phyloP scores from a whole-genome alignment of 2,329 filamentous ascomycete genomes.

The Cladosporium sp. region DNA sequence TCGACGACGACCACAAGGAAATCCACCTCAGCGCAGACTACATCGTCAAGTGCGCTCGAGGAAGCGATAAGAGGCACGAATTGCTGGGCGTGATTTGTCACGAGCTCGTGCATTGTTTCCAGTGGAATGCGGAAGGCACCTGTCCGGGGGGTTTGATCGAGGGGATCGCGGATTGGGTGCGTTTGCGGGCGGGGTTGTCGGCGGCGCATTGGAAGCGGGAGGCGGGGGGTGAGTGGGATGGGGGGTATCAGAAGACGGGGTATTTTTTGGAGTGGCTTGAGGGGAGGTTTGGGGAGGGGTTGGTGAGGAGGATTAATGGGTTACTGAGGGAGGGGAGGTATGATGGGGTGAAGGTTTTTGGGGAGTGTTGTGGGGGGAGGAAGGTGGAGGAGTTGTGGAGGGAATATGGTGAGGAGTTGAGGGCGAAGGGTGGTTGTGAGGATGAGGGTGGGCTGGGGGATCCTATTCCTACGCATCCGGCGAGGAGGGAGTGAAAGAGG shows the following conservation, averaged over 20 bases:
- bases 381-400: constrained; percentile 67
- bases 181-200: constrained; percentile 64
- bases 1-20: constrained; percentile 85
- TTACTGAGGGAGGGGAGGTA: constrained; percentile 60
- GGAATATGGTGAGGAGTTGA: constrained; percentile 58
- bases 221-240: constrained; percentile 67
- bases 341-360: constrained; percentile 47
- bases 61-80: constrained; percentile 50
- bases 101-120: constrained; percentile 93
- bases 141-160: constrained; percentile 72
- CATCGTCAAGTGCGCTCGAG: constrained; percentile 44
- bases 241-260: constrained; percentile 83
- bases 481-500: not conserved
- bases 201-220: constrained; percentile 77
- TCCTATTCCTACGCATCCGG: constrained; percentile 10
- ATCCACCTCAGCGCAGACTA: constrained; percentile 83
- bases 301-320: constrained; percentile 58
- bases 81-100: constrained; percentile 81
- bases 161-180: constrained; percentile 89
- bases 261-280: constrained; percentile 90
- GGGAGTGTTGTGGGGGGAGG: constrained; percentile 41
- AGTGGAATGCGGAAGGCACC: constrained; percentile 61
- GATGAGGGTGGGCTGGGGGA: constrained; percentile 4
- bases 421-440: constrained; percentile 16
- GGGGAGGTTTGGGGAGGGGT: constrained; percentile 49